Base-by-base conservation (phyloP, 148 eudicot genomes). In the Salicornia ramosissima region DNA sequence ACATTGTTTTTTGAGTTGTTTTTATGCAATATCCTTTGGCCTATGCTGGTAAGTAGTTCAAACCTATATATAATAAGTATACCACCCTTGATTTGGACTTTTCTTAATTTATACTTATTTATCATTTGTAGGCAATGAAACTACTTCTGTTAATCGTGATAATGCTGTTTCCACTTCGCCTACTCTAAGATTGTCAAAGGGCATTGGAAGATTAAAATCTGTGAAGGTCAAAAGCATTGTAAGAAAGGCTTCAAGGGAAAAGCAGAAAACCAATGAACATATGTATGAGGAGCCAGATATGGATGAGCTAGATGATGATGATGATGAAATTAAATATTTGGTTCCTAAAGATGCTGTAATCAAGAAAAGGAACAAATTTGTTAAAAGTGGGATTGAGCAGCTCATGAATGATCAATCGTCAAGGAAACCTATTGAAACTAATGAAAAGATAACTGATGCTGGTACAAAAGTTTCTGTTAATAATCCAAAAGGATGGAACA, bases 131-230 rank as follows among this genome's bases (percentile, higher is more conserved):
- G 83, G 80, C 54, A 61, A 33, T 60, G 52, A 68, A 54, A 42
- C 50, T 52, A 49, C 65, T 14, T 60, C 78, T 42, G 50, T 52
- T 76, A 61, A 30, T n/a, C 71, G 33, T 51, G 66, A 61, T 22
- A 45, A 65, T 24, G 68, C 33, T 70, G 30, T 25, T 55, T 56
- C 64, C 4, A 22, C 60, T 70, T 70, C 72, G 21, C 69, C 64
- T 72, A 72, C 50, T 22, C 65, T 69, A 60, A 75, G 55, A 51
- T 45, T 69, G 64, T 69, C 78, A 22, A 64, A 78, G 52, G 79
- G 81, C 66, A 78, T 87, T 80, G 87, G 85, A 70, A 85, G 95
- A 76, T 75, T 88, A 68, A 88, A 87, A 81, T 80, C 82, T 67
- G 80, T 83, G 75, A 91, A 79, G 69, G 83, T 88, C 66, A 86